A percentile compares a stretch with the other conserved stretches of the same genome.
These are phyloP conservation scores for Asterophora lycoperdoides DNA, from an alignment of 768 basidiomycete genomes.

Conservation along the genomic window DNA sequence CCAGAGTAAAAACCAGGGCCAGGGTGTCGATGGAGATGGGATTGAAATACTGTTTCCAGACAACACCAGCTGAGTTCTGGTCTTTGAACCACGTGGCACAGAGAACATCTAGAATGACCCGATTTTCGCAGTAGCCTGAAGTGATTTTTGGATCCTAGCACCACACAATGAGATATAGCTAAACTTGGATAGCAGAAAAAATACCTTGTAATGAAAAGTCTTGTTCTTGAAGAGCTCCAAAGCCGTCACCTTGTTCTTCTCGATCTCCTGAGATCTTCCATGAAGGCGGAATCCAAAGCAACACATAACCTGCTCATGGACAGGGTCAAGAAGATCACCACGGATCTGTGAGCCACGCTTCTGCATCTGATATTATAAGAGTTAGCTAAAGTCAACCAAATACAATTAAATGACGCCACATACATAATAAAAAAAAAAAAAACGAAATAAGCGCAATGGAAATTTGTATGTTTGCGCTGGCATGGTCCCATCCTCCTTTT, in stretches of 20 bases:
- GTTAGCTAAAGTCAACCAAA: neutral
- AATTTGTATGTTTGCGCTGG: neutral
- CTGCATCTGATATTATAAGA: constrained; percentile 1
- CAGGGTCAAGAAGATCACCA: no score
- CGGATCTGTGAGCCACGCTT: neutral
- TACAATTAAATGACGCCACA: neutral
- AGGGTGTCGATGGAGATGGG: no score
- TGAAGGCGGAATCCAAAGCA: neutral
- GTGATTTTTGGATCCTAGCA: neutral
- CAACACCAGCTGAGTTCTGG: neutral
- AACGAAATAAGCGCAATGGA: neutral
- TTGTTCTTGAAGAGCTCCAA: neutral
- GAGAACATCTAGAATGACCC: constrained; percentile 4
- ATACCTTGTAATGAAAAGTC: constrained; percentile 8
- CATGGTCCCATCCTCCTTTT: neutral
- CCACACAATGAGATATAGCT: neutral
- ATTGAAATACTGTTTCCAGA: constrained; percentile 7
- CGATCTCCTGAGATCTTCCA: neutral
- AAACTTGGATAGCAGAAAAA: neutral
- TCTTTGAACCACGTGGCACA: no score
- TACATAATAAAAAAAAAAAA: no score
- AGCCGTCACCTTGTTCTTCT: neutral
- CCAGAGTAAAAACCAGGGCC: no score
- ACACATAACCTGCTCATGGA: neutral
- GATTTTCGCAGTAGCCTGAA: neutral